phyloP scores from a whole-genome alignment of 345 rosid genomes.

The Populus pruinosa region DNA sequence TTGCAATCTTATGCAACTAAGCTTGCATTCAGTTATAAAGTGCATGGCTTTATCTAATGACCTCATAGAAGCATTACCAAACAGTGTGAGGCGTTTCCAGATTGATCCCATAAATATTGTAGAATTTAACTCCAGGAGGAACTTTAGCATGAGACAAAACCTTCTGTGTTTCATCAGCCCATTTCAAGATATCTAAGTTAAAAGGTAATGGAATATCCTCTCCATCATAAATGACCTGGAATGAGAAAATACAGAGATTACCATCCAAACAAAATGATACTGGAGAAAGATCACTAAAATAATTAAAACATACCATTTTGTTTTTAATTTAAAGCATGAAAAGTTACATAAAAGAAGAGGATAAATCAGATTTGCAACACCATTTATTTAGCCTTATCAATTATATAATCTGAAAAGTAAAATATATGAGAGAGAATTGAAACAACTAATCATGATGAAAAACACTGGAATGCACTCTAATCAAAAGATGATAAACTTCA shows the following conservation, averaged over 20 bases:
- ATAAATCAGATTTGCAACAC: neutral
- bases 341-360: neutral
- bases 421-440: neutral
- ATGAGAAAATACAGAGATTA: neutral
- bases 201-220: slow-evolving; percentile 66
- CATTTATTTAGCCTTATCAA: neutral
- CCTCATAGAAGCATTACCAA: slow-evolving; percentile 51
- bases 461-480: neutral
- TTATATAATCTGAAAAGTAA: too few species aligned
- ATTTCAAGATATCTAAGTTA: slow-evolving; percentile 77
- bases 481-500: neutral
- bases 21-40: neutral
- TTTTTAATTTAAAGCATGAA: neutral
- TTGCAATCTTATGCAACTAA: neutral
- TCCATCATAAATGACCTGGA: slow-evolving; percentile 68
- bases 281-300: neutral
- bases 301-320: neutral
- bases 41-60: neutral
- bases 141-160: slow-evolving; percentile 59
- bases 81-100: slow-evolving; percentile 88
- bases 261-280: neutral
- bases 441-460: neutral
- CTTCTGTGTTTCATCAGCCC: slow-evolving; percentile 69
- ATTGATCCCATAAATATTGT: slow-evolving; percentile 81
- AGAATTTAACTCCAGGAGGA: slow-evolving; percentile 82